Conservation (phyloP, 1,284 basidiomycete genomes). For the Sporisorium scitamineum region DNA sequence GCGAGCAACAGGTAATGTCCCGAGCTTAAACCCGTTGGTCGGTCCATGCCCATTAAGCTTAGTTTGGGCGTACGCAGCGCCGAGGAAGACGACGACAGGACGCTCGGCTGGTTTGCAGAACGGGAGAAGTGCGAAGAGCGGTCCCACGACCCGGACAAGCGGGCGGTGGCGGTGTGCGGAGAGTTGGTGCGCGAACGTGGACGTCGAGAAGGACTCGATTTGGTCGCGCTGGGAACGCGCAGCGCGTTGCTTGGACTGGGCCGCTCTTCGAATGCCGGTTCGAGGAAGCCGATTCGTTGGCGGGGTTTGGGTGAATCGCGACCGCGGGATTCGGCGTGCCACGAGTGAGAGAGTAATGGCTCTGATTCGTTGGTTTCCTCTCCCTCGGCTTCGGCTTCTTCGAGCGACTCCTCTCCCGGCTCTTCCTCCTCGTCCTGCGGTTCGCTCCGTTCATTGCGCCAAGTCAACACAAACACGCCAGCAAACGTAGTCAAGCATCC, state of each 20-base stretch:
- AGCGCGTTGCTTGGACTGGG: conserved; percentile 23
- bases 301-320: conserved; percentile 1
- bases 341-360: conserved; percentile 13
- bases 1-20: conserved; percentile 48
- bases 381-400: background rate
- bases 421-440: conserved; percentile 3
- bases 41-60: conserved; percentile 38
- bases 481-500: conserved; percentile 83
- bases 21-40: conserved; percentile 38
- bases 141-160: conserved; percentile 34
- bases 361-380: conserved; percentile 1
- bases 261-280: conserved; percentile 9
- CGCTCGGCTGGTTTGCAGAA: conserved; percentile 22
- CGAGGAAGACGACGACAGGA: conserved; percentile 11
- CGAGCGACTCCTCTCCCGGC: conserved; percentile 5
- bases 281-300: conserved; percentile 20
- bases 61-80: conserved; percentile 35
- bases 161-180: conserved; percentile 15
- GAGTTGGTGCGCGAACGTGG: conserved; percentile 45
- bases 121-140: conserved; percentile 24
- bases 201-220: conserved; percentile 5
- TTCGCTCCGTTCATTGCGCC: conserved; percentile 17
- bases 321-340: background rate
- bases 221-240: conserved; percentile 18
- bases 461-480: conserved; percentile 78